Conservation (phyloP, 257 asterid species). For the Lycium ferocissimum region DNA sequence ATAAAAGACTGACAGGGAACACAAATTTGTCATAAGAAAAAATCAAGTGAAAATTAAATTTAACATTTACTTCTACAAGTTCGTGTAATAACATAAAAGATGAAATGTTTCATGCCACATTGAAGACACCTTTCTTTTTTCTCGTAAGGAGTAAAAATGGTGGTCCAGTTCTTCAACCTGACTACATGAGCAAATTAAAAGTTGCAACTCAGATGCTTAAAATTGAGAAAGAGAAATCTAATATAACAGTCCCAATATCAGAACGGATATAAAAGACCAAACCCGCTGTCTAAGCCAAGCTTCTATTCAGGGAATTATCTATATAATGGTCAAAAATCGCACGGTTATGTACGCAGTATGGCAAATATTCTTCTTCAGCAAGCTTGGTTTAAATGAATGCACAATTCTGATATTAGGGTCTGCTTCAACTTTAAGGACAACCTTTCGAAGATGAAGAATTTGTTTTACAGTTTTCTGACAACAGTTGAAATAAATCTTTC, state of each 20-base stretch:
- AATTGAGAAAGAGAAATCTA: background rate
- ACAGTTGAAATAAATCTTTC: slow-evolving; percentile 3
- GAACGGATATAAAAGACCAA: background rate
- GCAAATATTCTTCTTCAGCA: slow-evolving; percentile 12
- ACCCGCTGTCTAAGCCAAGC: background rate
- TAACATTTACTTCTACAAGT: background rate
- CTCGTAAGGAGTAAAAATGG: background rate
- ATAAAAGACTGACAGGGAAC: background rate
- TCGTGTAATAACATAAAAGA: background rate
- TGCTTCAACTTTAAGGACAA: background rate
- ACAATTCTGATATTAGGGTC: background rate
- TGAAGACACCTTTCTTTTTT: slow-evolving; percentile 9
- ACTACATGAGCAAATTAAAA: background rate
- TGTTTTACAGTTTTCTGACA: slow-evolving; percentile 15
- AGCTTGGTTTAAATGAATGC: slow-evolving; percentile 1
- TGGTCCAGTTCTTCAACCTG: background rate
- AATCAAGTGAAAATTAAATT: background rate
- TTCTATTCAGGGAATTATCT: slow-evolving; percentile 14
- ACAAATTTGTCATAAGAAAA: background rate
- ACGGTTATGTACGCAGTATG: slow-evolving; percentile 2
- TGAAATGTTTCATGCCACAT: slow-evolving; percentile 18
- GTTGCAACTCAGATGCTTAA: slow-evolving; percentile 20
- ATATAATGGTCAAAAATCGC: background rate
- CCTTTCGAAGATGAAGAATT: background rate
- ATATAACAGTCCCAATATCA: background rate